Evolutionary conservation across 2,329 filamentous ascomycete species (phyloP).

Genomic region (Zalaria obscura): DNA sequence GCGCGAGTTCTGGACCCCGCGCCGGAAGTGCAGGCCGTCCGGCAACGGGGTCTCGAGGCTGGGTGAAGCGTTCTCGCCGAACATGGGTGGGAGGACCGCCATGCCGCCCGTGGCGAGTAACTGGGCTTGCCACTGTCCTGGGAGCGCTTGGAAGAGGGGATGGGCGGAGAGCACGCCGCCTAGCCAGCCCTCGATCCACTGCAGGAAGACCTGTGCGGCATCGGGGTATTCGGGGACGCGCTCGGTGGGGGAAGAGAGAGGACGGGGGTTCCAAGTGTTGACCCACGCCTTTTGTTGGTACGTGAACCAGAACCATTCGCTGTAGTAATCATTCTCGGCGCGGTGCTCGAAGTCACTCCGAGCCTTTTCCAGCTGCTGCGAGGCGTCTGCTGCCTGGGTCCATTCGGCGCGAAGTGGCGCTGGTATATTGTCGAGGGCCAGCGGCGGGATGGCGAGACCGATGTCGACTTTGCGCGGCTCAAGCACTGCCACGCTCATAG

Average conservation of each 20-base stretch:
- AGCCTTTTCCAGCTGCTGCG: constrained; percentile 18
- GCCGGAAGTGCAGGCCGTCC: constrained; percentile 32
- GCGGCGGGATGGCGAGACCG: constrained; percentile 29
- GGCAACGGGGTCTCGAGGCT: constrained; percentile 26
- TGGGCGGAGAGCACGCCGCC: constrained; percentile 13
- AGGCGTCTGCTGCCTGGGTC: neutral
- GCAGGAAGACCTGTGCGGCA: constrained; percentile 14
- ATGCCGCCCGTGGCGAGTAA: constrained; percentile 16
- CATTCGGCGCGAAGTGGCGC: constrained; percentile 15
- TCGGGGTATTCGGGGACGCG: constrained; percentile 23
- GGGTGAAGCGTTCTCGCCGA: constrained; percentile 1
- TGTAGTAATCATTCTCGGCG: constrained; percentile 18
- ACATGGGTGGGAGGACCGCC: constrained; percentile 11
- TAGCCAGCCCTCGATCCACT: constrained; percentile 18
- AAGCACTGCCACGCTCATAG: constrained; percentile 33
- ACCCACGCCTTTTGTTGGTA: constrained; percentile 31
- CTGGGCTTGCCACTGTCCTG: constrained; percentile 4
- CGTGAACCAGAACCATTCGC: constrained; percentile 38
- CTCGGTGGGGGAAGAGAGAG: constrained; percentile 10
- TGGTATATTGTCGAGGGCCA: constrained; percentile 11
- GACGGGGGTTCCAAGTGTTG: constrained; percentile 24
- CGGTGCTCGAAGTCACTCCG: constrained; percentile 23
- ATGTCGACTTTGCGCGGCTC: constrained; percentile 28
- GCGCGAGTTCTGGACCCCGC: constrained; percentile 5
- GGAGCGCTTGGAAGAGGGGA: constrained; percentile 4